Base-by-base conservation (phyloP, 176 grass and related monocot species). In the Carex myosuroides region DNA sequence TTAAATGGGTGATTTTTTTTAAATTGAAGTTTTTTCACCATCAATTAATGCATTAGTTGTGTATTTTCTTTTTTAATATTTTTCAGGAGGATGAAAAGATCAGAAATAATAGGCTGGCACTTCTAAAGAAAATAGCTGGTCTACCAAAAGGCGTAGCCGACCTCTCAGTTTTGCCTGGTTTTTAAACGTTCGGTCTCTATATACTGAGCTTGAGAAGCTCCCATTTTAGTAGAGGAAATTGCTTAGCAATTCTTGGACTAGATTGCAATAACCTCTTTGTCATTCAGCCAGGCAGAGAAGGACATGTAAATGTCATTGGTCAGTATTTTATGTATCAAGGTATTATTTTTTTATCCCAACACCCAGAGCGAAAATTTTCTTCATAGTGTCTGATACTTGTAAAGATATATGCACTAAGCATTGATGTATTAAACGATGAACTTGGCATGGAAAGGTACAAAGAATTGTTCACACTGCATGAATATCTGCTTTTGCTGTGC, bases 141-240 rank as follows among this genome's bases (percentile, higher is more conserved):
- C 70, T 98, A 84, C 89, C 95, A 1, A 89, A 93, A 82, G 95
- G 95, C 60, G 88, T 98, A 18, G 92, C 70, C 6, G 95, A 98
- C 80, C 83, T 98, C 21, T 98, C 95, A 76, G 86, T 90, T 90
- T 89, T 98, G 79, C 92, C 92, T 82, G 95, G 95, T 55, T 98
- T 98, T 88, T 98, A 94, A 39, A 22, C 11, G 20, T 54, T 17
- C 6, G 10, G 6, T 42, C 39, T 13, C 5, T 65, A 10, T 82
- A 6, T 73, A 35, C 32, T 8, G 39, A 85, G 3, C 39, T 80
- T 58, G 13, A 64, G 60, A 81, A 81, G n/a, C 16, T 48, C 56
- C 46, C n/a, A 3, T 57, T 79, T 65, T 65, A 65, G 54, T 60
- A n/a, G 37, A 20, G 21, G 13, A 13, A 48, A 39, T 69, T 83